These are phyloP conservation scores for Boletus sensibilis DNA, from an alignment of 768 basidiomycete genomes.

Conservation along the genomic window DNA sequence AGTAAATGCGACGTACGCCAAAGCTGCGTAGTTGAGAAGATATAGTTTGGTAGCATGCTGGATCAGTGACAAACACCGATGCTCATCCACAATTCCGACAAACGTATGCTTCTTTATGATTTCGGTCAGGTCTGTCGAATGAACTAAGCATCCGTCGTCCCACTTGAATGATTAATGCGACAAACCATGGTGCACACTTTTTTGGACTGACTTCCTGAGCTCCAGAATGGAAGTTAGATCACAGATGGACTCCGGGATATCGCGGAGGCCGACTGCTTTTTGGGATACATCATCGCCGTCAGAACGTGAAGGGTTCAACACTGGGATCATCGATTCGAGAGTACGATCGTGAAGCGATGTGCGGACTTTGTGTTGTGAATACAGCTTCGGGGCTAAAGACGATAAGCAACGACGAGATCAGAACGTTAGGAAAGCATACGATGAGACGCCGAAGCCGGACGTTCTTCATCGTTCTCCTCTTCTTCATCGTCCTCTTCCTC, in stretches of 20 bases:
- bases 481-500: conserved; percentile 37
- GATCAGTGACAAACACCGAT: conserved; percentile 72
- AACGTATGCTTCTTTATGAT: conserved; percentile 87
- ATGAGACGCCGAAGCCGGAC: conserved; percentile 23
- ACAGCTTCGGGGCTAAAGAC: conserved; percentile 44
- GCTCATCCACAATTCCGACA: conserved; percentile 84
- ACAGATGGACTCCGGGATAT: conserved; percentile 75
- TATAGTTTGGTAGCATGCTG: conserved; percentile 90
- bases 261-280: conserved; percentile 36
- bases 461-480: conserved; percentile 33
- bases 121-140: conserved; percentile 65
- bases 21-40: conserved; percentile 78
- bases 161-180: not conserved
- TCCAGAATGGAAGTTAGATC: conserved; percentile 70
- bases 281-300: conserved; percentile 23
- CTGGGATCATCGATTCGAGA: conserved; percentile 91
- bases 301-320: conserved; percentile 52
- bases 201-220: conserved; percentile 58
- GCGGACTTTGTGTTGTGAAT: conserved; percentile 89
- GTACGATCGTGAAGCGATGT: conserved; percentile 87
- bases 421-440: conserved; percentile 17
- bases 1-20: conserved; percentile 60
- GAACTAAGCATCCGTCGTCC: not conserved
- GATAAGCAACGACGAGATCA: conserved; percentile 2
- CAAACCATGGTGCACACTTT: conserved; percentile 70